Evolutionary conservation across 2,329 filamentous ascomycete species (phyloP).

Genomic region (Pseudohalonectria lignicola): DNA sequence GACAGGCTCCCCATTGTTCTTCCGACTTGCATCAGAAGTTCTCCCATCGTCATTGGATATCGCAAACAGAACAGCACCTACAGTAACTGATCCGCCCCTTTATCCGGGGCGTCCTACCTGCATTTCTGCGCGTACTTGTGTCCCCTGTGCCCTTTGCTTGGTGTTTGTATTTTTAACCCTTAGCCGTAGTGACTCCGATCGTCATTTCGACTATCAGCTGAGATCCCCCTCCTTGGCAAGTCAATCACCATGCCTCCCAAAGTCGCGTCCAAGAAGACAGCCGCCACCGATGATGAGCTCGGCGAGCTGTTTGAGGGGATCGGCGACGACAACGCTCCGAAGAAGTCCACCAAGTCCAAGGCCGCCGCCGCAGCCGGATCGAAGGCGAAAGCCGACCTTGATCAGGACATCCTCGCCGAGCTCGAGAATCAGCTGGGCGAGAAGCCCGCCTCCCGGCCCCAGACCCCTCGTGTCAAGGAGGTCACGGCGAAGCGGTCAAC

Average conservation of each 20-base stretch:
- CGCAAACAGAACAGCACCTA: too few relatives aligned
- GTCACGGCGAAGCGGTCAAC: constrained; percentile 31
- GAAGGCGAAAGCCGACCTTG: constrained; percentile 28
- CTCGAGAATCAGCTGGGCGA: constrained; percentile 67
- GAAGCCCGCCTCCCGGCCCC: constrained; percentile 63
- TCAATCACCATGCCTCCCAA: constrained; percentile 46
- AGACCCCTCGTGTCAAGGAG: constrained; percentile 66
- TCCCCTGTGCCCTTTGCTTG: too few relatives aligned
- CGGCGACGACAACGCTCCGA: constrained; percentile 38
- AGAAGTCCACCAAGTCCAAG: constrained; percentile 18
- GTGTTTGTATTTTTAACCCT: too few relatives aligned
- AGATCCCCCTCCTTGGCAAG: too few relatives aligned
- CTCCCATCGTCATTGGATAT: too few relatives aligned
- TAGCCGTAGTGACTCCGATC: too few relatives aligned
- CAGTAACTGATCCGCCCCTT: too few relatives aligned
- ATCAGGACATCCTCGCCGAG: constrained; percentile 69
- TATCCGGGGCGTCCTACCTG: too few relatives aligned
- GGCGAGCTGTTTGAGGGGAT: constrained; percentile 56
- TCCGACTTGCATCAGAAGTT: too few relatives aligned
- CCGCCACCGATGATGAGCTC: constrained; percentile 49
- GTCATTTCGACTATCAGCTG: too few relatives aligned
- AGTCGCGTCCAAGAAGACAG: constrained; percentile 33
- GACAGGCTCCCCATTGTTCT: too few relatives aligned
- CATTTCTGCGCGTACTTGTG: too few relatives aligned
- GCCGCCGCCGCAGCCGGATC: constrained; percentile 34